Evolutionary conservation across 768 basidiomycete species (phyloP).

Genomic region (Clathrus columnatus): DNA sequence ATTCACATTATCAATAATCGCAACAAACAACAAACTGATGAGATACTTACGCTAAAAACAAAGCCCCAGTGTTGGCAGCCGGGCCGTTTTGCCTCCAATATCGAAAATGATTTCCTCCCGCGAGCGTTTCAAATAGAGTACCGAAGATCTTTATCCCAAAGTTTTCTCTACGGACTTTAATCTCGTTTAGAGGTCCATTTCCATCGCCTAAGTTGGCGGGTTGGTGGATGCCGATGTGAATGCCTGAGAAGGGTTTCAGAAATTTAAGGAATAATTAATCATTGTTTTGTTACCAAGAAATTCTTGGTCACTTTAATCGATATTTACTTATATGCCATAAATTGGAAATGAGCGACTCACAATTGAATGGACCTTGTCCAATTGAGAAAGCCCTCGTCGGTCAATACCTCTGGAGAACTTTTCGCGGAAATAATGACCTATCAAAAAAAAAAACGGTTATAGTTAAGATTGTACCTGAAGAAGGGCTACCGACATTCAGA

Average conservation of each 20-base stretch:
- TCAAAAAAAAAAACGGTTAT: neutral
- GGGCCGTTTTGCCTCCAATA: constrained; percentile 24
- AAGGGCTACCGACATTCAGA: constrained; percentile 2
- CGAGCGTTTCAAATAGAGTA: constrained; percentile 20
- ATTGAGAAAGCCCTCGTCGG: constrained; percentile 13
- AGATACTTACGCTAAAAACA: constrained; percentile 27
- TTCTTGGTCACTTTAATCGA: constrained; percentile 1
- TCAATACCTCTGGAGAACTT: constrained; percentile 10
- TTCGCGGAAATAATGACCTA: constrained; percentile 15
- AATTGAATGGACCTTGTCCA: constrained; percentile 6
- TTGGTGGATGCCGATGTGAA: constrained; percentile 14
- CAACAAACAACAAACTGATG: neutral
- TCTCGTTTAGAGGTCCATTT: constrained; percentile 9
- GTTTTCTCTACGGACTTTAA: constrained; percentile 7
- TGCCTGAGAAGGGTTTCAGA: constrained; percentile 6
- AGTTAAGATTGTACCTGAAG: neutral
- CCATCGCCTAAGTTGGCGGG: constrained; percentile 15
- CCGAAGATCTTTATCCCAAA: neutral
- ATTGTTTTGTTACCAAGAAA: constrained; percentile 6
- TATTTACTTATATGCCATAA: neutral
- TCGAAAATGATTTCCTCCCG: constrained; percentile 4
- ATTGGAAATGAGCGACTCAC: neutral
- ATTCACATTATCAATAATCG: neutral
- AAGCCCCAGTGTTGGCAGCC: constrained; percentile 22
- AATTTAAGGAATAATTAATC: neutral